Evolutionary conservation across 805 yeast genomes (phyloP).

Genomic region (Yamadazyma olivae): DNA sequence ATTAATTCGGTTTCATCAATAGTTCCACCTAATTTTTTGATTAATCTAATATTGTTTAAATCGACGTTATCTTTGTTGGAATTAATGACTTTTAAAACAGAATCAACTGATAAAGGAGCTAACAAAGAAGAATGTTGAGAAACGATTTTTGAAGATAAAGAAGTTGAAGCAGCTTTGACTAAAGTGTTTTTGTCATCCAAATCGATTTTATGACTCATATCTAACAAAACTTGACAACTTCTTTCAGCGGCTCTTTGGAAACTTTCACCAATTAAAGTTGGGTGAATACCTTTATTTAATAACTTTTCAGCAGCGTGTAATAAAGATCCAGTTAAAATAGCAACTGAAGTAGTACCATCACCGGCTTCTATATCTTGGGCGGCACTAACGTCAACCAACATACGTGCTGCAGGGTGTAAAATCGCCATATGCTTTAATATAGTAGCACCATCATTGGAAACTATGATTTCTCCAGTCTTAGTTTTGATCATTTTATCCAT

Average conservation of each 20-base stretch:
- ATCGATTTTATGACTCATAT: constrained; percentile 81
- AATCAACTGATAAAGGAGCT: constrained; percentile 93
- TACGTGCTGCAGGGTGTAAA: constrained; percentile 96
- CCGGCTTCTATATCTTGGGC: constrained; percentile 99
- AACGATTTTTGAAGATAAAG: constrained; percentile 91
- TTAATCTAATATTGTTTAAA: constrained; percentile 79
- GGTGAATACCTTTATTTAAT: constrained; percentile 89
- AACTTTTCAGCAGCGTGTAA: constrained; percentile 93
- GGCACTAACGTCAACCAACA: constrained; percentile 93
- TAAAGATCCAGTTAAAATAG: constrained; percentile 89
- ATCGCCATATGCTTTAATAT: constrained; percentile 95
- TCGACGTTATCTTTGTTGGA: constrained; percentile 68
- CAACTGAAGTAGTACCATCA: constrained; percentile 98
- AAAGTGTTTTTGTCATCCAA: constrained; percentile 78
- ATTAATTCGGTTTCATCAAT: constrained; percentile 93
- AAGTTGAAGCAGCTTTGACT: constrained; percentile 90
- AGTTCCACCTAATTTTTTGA: constrained; percentile 96
- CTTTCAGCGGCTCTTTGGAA: constrained; percentile 86
- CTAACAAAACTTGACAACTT: constrained; percentile 76
- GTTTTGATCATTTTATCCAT: constrained; percentile 99
- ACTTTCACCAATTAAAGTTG: constrained; percentile 89
- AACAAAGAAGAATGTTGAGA: constrained; percentile 83
- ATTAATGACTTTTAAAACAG: constrained; percentile 76
- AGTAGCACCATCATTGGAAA: constrained; percentile 98
- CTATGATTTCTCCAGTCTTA: constrained; percentile 84